These are phyloP conservation scores for Evernia prunastri DNA, from an alignment of 495 filamentous ascomycete genomes.

Conservation along the genomic window DNA sequence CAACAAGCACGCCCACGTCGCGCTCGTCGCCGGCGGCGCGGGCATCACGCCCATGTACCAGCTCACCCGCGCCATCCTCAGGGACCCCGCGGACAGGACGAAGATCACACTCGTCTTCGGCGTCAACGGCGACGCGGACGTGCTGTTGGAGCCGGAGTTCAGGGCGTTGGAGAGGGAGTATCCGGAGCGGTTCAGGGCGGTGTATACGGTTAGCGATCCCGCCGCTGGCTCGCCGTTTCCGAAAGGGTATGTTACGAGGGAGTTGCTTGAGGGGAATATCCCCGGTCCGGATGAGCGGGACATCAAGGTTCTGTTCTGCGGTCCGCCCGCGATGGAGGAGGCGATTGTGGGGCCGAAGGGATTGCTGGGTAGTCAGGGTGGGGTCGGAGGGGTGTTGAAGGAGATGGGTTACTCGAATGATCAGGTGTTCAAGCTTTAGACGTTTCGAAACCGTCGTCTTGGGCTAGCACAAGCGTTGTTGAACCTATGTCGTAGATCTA, in stretches of 20 bases:
- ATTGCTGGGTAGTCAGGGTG: neutral
- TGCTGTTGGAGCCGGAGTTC: constrained; percentile 78
- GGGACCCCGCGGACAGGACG: constrained; percentile 91
- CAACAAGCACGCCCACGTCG: constrained; percentile 49
- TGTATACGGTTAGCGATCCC: neutral
- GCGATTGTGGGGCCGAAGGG: neutral
- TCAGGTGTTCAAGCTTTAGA: neutral
- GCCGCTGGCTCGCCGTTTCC: neutral
- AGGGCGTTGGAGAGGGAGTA: constrained; percentile 60
- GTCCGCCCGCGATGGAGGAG: neutral
- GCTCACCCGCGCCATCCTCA: constrained; percentile 70
- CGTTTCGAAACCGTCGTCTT: neutral
- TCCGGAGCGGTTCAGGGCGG: neutral
- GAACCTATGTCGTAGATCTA: no score
- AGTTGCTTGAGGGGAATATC: neutral
- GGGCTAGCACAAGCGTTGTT: no score
- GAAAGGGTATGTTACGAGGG: neutral
- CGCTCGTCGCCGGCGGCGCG: constrained; percentile 56
- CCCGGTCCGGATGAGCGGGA: neutral
- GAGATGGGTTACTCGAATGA: neutral
- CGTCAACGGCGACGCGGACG: constrained; percentile 79
- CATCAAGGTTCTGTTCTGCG: neutral
- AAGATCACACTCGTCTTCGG: constrained; percentile 93
- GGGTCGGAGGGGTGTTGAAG: neutral
- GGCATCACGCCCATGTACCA: constrained; percentile 62